A percentile compares a stretch with the other conserved stretches of the same genome.
phyloP scores from a whole-genome alignment of 257 asterid genomes.

The Linaria vulgaris region DNA sequence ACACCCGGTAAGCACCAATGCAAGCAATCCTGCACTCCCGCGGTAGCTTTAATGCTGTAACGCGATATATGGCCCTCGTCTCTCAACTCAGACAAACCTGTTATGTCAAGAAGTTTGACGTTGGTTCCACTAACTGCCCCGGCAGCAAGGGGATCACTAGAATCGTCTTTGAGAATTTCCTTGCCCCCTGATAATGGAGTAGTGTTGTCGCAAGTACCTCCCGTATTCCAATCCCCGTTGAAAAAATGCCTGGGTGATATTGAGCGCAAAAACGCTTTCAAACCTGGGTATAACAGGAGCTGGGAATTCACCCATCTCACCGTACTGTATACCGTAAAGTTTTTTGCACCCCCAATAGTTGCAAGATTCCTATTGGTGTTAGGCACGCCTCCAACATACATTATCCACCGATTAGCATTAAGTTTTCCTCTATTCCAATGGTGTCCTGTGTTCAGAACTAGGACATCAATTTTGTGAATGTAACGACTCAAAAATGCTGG shows the following conservation, averaged over 20 bases:
- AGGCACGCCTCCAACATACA: conserved; percentile 75
- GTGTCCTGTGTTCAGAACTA: conserved; percentile 89
- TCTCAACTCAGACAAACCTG: conserved; percentile 77
- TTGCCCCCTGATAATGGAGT: conserved; percentile 63
- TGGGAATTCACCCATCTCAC: conserved; percentile 76
- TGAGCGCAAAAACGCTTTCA: conserved; percentile 67
- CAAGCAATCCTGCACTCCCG: conserved; percentile 88
- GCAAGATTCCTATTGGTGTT: conserved; percentile 58
- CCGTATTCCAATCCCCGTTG: conserved; percentile 96
- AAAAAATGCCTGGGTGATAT: conserved; percentile 89
- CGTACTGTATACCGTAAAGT: conserved; percentile 62
- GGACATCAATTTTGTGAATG: conserved; percentile 59
- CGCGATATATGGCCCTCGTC: conserved; percentile 95
- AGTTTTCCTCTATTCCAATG: conserved; percentile 95
- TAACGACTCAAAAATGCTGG: conserved; percentile 66
- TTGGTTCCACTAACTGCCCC: conserved; percentile 66
- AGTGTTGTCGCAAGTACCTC: conserved; percentile 89
- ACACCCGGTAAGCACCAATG: conserved; percentile 97
- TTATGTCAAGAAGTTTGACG: conserved; percentile 66
- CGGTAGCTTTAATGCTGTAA: conserved; percentile 73
- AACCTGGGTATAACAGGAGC: conserved; percentile 64
- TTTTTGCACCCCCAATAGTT: conserved; percentile 62
- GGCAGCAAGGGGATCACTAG: conserved; percentile 66
- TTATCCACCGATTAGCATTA: conserved; percentile 75
- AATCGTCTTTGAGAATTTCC: conserved; percentile 69